phyloP scores from a whole-genome alignment of 768 basidiomycete genomes.

The Podaxis carcinomalis region DNA sequence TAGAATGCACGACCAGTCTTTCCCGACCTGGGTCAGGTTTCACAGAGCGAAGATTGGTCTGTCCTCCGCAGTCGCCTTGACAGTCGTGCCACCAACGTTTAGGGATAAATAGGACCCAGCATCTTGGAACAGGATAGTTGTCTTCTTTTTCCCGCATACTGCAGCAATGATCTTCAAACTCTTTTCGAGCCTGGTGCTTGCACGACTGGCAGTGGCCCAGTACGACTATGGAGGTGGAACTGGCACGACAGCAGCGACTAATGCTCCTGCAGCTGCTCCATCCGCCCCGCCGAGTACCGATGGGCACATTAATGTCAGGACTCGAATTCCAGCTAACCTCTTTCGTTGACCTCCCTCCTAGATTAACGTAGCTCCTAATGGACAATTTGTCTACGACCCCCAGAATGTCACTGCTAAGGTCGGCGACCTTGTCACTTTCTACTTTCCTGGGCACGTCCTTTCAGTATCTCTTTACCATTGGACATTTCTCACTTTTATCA shows the following conservation, averaged over 20 bases:
- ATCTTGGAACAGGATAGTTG: background rate
- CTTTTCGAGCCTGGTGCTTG: background rate
- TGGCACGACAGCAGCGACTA: slow-evolving; percentile 15
- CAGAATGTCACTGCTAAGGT: slow-evolving; percentile 41
- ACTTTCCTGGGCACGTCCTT: slow-evolving; percentile 41
- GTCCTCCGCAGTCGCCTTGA: slow-evolving; percentile 8
- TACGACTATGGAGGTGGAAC: slow-evolving; percentile 22
- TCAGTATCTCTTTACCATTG: slow-evolving; percentile 20
- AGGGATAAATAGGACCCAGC: slow-evolving; percentile 1
- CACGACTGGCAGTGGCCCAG: slow-evolving; percentile 33
- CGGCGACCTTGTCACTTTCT: slow-evolving; percentile 51
- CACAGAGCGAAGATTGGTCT: background rate
- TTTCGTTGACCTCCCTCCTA: slow-evolving; percentile 14
- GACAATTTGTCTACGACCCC: slow-evolving; percentile 39
- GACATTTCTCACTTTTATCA: background rate
- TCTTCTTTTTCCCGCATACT: background rate
- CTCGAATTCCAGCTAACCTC: background rate
- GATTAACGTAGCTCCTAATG: slow-evolving; percentile 40
- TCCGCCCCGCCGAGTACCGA: slow-evolving; percentile 34
- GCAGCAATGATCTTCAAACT: slow-evolving; percentile 1
- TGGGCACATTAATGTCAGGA: slow-evolving; percentile 32
- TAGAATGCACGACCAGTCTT: background rate
- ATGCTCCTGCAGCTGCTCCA: slow-evolving; percentile 26
- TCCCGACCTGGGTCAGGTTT: background rate
- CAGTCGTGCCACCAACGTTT: background rate